phyloP scores from a whole-genome alignment of 192 early-diverging fungal genomes.

The Umbelopsis sp. region DNA sequence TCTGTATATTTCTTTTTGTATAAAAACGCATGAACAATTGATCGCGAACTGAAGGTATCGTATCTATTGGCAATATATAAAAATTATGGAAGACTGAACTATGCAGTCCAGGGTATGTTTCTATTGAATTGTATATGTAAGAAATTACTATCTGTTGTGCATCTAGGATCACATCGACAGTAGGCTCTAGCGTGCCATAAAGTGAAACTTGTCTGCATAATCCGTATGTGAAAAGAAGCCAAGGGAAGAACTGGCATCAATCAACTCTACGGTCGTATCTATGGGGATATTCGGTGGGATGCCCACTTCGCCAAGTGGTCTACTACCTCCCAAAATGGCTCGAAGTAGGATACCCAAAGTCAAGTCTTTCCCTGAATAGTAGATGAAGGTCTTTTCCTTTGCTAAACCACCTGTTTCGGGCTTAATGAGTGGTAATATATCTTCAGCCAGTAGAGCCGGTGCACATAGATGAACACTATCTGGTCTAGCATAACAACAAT shows the following conservation, averaged over 20 bases:
- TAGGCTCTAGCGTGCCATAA: neutral
- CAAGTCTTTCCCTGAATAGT: constrained; percentile 34
- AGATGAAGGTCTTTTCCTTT: constrained; percentile 28
- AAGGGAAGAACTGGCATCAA: constrained; percentile 28
- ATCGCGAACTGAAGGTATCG: neutral
- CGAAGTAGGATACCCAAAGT: constrained; percentile 34
- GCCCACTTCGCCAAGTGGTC: constrained; percentile 33
- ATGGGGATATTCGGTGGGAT: neutral
- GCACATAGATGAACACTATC: constrained; percentile 39
- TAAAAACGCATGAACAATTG: neutral
- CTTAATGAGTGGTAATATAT: constrained; percentile 21
- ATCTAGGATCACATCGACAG: too few relatives aligned
- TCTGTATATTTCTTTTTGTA: neutral
- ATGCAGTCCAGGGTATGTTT: too few relatives aligned
- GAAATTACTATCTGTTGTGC: too few relatives aligned
- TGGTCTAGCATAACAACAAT: constrained; percentile 17
- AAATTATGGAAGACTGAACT: too few relatives aligned
- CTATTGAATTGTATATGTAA: too few relatives aligned
- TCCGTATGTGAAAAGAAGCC: constrained; percentile 39
- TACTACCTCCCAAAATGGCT: constrained; percentile 21
- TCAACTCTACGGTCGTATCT: constrained; percentile 2
- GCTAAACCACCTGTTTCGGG: constrained; percentile 19
- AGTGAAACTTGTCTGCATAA: constrained; percentile 39
- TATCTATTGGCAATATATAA: too few relatives aligned
- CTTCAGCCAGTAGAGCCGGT: constrained; percentile 30